Evolutionary conservation across 139 green algal species (phyloP).

Genomic region (Chlorella sp.): DNA sequence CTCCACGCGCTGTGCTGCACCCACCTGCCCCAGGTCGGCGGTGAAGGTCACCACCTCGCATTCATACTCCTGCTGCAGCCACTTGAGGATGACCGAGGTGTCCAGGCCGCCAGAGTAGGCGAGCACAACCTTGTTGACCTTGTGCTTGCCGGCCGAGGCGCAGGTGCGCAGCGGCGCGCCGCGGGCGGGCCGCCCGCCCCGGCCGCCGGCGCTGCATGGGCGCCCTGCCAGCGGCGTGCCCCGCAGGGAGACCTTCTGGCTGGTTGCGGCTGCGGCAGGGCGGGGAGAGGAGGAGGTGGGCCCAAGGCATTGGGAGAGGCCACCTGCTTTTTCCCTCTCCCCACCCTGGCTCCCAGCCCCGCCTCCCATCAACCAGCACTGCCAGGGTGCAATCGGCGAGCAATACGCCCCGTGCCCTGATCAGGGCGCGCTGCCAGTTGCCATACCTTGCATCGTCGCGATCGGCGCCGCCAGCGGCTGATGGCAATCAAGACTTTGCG

Average conservation of each 20-base stretch:
- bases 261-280: neutral
- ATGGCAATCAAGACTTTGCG: no score
- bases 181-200: no score
- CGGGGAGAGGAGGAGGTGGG: neutral
- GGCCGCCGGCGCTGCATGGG: no score
- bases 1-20: neutral
- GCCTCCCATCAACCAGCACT: no score
- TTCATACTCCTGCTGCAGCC: conserved; percentile 94
- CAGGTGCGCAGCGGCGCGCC: neutral
- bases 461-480: no score
- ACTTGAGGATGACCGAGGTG: conserved; percentile 99
- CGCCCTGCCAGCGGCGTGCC: conserved; percentile 11
- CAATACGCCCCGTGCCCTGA: no score
- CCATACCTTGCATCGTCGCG: no score
- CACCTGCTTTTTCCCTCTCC: no score
- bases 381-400: no score
- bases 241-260: conserved; percentile 9
- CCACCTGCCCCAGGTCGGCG: conserved; percentile 93
- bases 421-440: no score
- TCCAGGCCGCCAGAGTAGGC: conserved; percentile 95
- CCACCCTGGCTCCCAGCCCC: no score
- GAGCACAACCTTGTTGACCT: conserved; percentile 91
- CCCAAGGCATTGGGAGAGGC: conserved; percentile 7
- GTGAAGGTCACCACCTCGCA: conserved; percentile 99
- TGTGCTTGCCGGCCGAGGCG: neutral